Conservation (phyloP, 164 flowering plant genomes). For the Buxus sempervirens region DNA sequence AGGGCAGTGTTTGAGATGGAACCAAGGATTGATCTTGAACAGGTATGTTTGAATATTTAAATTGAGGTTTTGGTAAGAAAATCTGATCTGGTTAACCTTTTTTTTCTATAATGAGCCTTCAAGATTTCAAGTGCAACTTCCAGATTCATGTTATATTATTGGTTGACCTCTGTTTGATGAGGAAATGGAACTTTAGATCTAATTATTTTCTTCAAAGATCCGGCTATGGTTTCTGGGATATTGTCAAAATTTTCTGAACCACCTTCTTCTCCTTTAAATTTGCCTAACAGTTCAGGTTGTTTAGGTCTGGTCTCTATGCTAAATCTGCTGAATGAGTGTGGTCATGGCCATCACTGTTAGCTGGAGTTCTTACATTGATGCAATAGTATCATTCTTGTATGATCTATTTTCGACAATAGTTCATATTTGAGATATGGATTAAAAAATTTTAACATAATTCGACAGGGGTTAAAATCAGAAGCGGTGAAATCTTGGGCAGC, state of each 20-base stretch:
- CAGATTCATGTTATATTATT: not conserved
- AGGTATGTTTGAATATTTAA: conserved; percentile 28
- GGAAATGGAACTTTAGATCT: not conserved
- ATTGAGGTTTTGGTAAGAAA: not conserved
- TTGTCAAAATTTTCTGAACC: no score
- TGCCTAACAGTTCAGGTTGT: not conserved
- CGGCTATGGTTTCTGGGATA: not conserved
- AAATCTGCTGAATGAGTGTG: not conserved
- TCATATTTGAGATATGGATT: no score
- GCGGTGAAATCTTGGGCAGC: no score
- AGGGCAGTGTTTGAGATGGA: conserved; percentile 46
- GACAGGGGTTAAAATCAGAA: no score
- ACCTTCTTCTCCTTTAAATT: not conserved
- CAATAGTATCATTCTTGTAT: no score
- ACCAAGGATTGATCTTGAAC: conserved; percentile 54
- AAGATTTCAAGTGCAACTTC: not conserved
- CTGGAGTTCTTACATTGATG: no score
- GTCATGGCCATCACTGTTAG: no score
- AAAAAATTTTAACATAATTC: no score
- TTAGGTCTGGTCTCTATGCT: not conserved
- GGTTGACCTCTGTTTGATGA: conserved; percentile 6
- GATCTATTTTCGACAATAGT: no score
- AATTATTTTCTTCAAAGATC: not conserved
- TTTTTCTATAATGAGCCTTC: not conserved
- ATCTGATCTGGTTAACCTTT: not conserved